Percentiles rank a stretch among this genome's conserved stretches.
These are phyloP conservation scores for Eimeria maxima DNA, from an alignment of 169 alveolate genomes.

Conservation along the genomic window DNA sequence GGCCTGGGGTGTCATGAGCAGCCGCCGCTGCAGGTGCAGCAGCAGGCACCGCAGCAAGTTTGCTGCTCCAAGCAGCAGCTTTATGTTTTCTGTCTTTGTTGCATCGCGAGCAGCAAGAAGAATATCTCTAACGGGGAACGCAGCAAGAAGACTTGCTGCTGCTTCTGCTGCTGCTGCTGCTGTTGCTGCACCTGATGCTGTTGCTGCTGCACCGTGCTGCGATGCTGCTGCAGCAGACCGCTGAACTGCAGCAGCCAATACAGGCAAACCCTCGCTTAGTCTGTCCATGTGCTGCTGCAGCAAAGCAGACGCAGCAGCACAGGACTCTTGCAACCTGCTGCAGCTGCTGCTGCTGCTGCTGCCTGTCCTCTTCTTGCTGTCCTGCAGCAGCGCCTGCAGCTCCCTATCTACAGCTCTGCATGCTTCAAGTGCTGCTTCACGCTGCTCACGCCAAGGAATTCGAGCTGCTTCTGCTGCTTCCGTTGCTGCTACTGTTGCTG, in stretches of 20 bases:
- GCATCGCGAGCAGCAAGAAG: conserved; percentile 32
- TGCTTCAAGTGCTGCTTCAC: conserved; percentile 43
- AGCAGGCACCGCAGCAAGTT: conserved; percentile 58
- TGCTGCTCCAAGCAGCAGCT: conserved; percentile 50
- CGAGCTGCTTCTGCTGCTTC: conserved; percentile 70
- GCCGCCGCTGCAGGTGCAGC: conserved; percentile 76
- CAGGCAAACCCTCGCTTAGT: conserved; percentile 44
- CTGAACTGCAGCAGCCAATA: conserved; percentile 48
- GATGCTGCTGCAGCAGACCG: conserved; percentile 49
- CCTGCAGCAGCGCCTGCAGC: conserved; percentile 14
- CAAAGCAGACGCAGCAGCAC: conserved; percentile 47
- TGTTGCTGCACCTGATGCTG: conserved; percentile 29
- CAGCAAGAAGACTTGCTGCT: conserved; percentile 59
- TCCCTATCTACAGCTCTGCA: conserved; percentile 32
- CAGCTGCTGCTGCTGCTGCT: conserved; percentile 73
- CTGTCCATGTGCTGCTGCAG: conserved; percentile 68
- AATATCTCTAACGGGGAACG: conserved; percentile 33
- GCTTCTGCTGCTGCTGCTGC: conserved; percentile 77
- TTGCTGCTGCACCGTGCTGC: conserved; percentile 17
- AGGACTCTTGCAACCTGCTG: conserved; percentile 42
- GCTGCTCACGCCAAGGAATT: conserved; percentile 24
- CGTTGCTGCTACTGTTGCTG: conserved; percentile 30
- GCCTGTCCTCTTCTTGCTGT: conserved; percentile 38
- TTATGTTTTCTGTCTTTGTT: not conserved
- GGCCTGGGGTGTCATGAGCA: conserved; percentile 53